phyloP scores from a whole-genome alignment of 441 rosid genomes.

The Viola pubescens region DNA sequence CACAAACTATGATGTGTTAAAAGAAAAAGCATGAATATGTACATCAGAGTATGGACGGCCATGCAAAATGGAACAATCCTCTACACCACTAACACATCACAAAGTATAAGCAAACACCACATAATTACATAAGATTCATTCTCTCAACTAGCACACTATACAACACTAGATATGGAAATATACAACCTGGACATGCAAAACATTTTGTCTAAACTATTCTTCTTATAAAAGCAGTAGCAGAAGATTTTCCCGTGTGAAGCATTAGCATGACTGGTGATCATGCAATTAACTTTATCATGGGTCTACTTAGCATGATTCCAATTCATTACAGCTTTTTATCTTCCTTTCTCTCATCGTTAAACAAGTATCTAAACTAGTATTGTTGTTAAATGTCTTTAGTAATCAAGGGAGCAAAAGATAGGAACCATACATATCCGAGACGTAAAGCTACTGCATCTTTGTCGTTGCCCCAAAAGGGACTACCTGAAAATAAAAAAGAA shows the following conservation, averaged over 20 bases:
- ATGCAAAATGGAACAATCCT: too few relatives aligned
- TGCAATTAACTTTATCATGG: neutral
- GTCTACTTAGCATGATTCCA: neutral
- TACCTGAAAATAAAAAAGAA: conserved; percentile 41
- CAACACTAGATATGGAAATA: too few relatives aligned
- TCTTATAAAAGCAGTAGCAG: neutral
- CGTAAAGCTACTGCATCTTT: conserved; percentile 77
- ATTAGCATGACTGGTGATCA: neutral
- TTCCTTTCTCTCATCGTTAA: neutral
- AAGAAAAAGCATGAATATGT: too few relatives aligned
- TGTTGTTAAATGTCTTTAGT: neutral
- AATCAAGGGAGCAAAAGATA: neutral
- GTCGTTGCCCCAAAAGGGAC: conserved; percentile 55
- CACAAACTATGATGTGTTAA: neutral
- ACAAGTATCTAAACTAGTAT: neutral
- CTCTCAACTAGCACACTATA: too few relatives aligned
- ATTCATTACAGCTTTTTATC: neutral
- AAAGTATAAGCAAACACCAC: too few relatives aligned
- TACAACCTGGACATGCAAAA: too few relatives aligned
- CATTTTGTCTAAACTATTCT: too few relatives aligned
- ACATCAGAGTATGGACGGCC: too few relatives aligned
- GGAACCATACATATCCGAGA: conserved; percentile 66
- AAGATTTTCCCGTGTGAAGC: neutral
- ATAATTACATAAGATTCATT: too few relatives aligned
- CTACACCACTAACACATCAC: too few relatives aligned